Evolutionary conservation across 345 rosid species (phyloP).

Genomic region (Ricinus communis): DNA sequence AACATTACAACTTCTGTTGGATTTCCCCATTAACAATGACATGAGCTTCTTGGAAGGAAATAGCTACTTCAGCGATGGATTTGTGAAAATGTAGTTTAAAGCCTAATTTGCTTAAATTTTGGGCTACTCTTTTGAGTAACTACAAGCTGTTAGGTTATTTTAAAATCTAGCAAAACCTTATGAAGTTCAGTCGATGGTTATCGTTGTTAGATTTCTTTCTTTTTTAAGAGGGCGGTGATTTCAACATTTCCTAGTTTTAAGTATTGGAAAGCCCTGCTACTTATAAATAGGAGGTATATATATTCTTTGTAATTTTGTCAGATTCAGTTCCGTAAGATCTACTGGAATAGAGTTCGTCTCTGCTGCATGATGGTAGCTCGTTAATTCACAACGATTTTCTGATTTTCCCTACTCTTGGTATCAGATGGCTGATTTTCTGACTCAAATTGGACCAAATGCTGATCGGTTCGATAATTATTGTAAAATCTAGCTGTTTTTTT

Average conservation of each 20-base stretch:
- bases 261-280: not conserved
- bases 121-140: slow-evolving; percentile 1
- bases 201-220: not conserved
- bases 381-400: too few species aligned
- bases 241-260: not conserved
- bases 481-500: too few species aligned
- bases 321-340: slow-evolving; percentile 1
- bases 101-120: slow-evolving; percentile 19
- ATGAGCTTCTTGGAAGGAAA: slow-evolving; percentile 85
- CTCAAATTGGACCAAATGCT: too few species aligned
- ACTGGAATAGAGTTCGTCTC: not conserved
- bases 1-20: slow-evolving; percentile 76
- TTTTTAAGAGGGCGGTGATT: not conserved
- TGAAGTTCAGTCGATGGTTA: not conserved
- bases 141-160: not conserved
- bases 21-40: slow-evolving; percentile 85
- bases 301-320: slow-evolving; percentile 4
- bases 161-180: not conserved
- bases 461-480: too few species aligned
- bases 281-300: slow-evolving; percentile 17
- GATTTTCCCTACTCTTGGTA: too few species aligned
- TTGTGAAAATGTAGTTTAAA: not conserved
- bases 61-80: slow-evolving; percentile 23
- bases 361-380: not conserved
- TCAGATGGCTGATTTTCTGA: too few species aligned